These are phyloP conservation scores for Leccinum brunneo-olivaceum DNA, from an alignment of 1,284 basidiomycete species.

Conservation along the genomic window DNA sequence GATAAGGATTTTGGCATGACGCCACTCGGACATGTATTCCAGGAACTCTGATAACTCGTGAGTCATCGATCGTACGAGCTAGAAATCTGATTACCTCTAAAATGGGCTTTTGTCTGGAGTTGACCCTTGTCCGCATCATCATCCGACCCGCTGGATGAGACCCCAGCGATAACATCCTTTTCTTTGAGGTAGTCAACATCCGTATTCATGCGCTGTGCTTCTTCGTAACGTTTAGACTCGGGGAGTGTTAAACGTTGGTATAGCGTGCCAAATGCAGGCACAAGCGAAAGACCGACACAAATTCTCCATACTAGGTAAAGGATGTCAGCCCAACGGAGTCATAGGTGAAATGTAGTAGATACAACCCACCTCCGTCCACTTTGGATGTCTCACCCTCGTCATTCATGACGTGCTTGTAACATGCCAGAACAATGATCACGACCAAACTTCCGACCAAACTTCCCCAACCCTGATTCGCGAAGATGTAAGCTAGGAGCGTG, in stretches of 20 bases:
- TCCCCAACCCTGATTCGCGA: constrained; percentile 74
- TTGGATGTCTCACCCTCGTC: constrained; percentile 49
- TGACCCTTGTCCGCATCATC: not conserved
- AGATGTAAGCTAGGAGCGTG: constrained; percentile 69
- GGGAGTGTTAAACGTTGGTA: constrained; percentile 74
- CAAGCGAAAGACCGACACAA: constrained; percentile 43
- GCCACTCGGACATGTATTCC: constrained; percentile 50
- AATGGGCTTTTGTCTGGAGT: constrained; percentile 34
- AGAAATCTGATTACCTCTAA: constrained; percentile 26
- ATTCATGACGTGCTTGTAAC: constrained; percentile 64
- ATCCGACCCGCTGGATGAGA: constrained; percentile 2
- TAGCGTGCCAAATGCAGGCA: constrained; percentile 53
- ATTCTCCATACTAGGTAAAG: constrained; percentile 44
- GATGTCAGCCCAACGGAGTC: constrained; percentile 22
- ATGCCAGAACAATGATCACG: constrained; percentile 63
- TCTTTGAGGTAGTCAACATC: constrained; percentile 32
- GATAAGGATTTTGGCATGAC: constrained; percentile 47
- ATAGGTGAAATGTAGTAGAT: not conserved
- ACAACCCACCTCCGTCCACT: constrained; percentile 54
- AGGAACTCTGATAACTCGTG: constrained; percentile 35
- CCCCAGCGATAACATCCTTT: constrained; percentile 20
- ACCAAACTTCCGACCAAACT: constrained; percentile 60
- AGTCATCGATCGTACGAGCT: not conserved
- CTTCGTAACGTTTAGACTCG: constrained; percentile 56
- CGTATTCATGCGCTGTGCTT: constrained; percentile 33